phyloP scores from a whole-genome alignment of 352 stramenopile species.

The Phytophthora brassicae region DNA sequence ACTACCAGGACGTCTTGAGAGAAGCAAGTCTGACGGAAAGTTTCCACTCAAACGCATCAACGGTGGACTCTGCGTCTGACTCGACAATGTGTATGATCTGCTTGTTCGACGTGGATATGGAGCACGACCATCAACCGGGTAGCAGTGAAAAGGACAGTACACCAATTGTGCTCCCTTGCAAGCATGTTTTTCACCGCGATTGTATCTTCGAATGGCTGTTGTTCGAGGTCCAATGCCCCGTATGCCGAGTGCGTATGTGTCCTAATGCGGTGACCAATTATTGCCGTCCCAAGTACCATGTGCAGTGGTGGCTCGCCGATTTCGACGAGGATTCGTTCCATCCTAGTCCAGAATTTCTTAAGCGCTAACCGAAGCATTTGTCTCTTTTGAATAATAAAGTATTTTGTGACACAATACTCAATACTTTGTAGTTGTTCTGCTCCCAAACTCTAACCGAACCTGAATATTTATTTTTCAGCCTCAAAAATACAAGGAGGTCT shows the following conservation, averaged over 20 bases:
- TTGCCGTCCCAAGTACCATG: slow-evolving; percentile 52
- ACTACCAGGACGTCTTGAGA: slow-evolving; percentile 37
- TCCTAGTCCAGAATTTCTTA: slow-evolving; percentile 2
- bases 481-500: neutral
- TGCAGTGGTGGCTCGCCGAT: slow-evolving; percentile 71
- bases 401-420: no score
- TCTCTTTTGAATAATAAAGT: no score
- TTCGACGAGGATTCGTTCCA: slow-evolving; percentile 59
- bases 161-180: slow-evolving; percentile 53
- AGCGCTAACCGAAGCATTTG: no score
- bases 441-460: no score
- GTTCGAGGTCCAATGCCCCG: slow-evolving; percentile 70
- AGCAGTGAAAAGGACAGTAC: slow-evolving; percentile 10
- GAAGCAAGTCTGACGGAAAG: slow-evolving; percentile 29
- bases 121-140: slow-evolving; percentile 28
- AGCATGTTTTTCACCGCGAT: slow-evolving; percentile 69
- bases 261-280: slow-evolving; percentile 59
- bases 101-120: slow-evolving; percentile 47
- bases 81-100: slow-evolving; percentile 50
- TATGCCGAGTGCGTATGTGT: slow-evolving; percentile 60
- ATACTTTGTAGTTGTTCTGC: no score
- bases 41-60: slow-evolving; percentile 42
- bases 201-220: slow-evolving; percentile 79
- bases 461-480: neutral
- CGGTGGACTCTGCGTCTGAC: slow-evolving; percentile 35